Conservation (phyloP, 352 stramenopile genomes). For the Globisporangium echinulatum region DNA sequence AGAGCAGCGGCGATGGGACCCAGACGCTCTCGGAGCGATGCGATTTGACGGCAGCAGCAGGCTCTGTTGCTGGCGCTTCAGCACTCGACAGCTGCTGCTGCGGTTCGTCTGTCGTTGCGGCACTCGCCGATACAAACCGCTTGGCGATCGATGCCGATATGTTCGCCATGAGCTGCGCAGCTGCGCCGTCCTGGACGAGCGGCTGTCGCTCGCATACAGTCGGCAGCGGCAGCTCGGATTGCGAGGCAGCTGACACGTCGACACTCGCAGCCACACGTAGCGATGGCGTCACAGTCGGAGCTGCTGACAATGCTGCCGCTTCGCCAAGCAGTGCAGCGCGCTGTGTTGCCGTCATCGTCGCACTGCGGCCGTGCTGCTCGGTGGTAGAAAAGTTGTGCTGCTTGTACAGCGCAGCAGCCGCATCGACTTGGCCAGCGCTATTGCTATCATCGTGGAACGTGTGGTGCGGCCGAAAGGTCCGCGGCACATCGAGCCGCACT, state of each 20-base stretch:
- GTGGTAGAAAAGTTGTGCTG: constrained; percentile 48
- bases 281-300: background rate
- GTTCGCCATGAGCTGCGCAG: constrained; percentile 57
- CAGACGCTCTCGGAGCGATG: constrained; percentile 45
- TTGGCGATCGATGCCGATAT: constrained; percentile 81
- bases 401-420: constrained; percentile 32
- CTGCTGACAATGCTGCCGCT: background rate
- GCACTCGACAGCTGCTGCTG: background rate
- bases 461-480: constrained; percentile 40
- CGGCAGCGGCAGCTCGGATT: background rate
- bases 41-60: constrained; percentile 28
- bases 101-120: constrained; percentile 8
- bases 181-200: constrained; percentile 21
- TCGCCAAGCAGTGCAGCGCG: constrained; percentile 36
- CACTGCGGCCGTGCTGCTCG: constrained; percentile 21
- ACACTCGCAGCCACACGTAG: background rate
- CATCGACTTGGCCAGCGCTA: constrained; percentile 2
- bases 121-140: constrained; percentile 57
- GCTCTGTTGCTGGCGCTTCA: background rate
- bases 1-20: constrained; percentile 64
- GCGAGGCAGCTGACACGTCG: no score
- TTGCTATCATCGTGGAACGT: constrained; percentile 32
- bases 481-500: constrained; percentile 41
- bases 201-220: constrained; percentile 20
- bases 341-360: constrained; percentile 45